Evolutionary conservation across 371 early-diverging fungal species (phyloP).

Genomic region (Mortierella sp.): DNA sequence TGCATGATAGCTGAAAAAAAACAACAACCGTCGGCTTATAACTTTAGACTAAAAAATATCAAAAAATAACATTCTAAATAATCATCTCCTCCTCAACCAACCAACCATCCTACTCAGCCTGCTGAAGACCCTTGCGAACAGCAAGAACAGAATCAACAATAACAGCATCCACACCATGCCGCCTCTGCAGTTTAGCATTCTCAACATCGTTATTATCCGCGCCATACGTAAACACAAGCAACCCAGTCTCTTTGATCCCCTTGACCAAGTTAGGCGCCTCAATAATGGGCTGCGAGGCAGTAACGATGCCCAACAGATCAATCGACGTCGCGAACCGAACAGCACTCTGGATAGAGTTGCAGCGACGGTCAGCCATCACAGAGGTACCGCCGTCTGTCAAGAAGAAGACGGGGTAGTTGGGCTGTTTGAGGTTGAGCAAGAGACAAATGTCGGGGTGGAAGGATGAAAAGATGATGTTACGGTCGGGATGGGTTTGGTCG

Average conservation of each 20-base stretch:
- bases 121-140: conserved; percentile 70
- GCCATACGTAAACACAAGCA: conserved; percentile 92
- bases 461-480: conserved; percentile 93
- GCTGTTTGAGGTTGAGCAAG: conserved; percentile 86
- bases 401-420: conserved; percentile 91
- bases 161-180: conserved; percentile 86
- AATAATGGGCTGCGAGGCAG: conserved; percentile 82
- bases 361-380: conserved; percentile 83
- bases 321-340: conserved; percentile 85
- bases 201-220: conserved; percentile 82
- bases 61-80: not conserved
- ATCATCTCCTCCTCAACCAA: not conserved
- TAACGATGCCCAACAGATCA: conserved; percentile 87
- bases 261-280: conserved; percentile 84
- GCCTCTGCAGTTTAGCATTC: conserved; percentile 79
- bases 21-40: not conserved
- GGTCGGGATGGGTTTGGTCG: conserved; percentile 71
- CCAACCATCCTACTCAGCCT: conserved; percentile 30
- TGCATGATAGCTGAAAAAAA: not conserved
- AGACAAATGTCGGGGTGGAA: conserved; percentile 95
- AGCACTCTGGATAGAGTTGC: conserved; percentile 88
- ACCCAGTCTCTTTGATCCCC: conserved; percentile 78
- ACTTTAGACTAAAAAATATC: not conserved
- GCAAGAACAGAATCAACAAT: conserved; percentile 79
- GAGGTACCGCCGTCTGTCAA: conserved; percentile 90